Conservation (phyloP, 2,329 filamentous ascomycete species). For the Cryphonectria radicalis region DNA sequence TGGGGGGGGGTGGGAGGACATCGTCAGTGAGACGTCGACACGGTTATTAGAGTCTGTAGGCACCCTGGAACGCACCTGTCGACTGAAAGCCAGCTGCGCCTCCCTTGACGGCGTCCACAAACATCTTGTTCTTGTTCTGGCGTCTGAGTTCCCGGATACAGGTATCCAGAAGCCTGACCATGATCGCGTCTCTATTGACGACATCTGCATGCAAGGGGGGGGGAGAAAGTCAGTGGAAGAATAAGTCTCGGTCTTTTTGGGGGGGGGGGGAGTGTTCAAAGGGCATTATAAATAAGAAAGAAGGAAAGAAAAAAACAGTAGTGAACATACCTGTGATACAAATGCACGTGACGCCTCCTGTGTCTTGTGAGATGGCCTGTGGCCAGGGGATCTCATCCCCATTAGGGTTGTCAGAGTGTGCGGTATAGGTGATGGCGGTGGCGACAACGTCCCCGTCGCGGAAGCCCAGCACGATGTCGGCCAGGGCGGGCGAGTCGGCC, state of each 20-base stretch:
- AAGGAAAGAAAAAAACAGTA: not conserved
- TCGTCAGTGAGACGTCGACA: conserved; percentile 18
- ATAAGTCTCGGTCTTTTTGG: not conserved
- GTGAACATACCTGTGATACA: conserved; percentile 56
- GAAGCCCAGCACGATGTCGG: conserved; percentile 59
- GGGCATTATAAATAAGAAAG: not conserved
- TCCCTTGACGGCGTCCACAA: conserved; percentile 59
- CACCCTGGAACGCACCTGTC: conserved; percentile 51
- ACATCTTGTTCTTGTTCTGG: conserved; percentile 58
- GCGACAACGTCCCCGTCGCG: conserved; percentile 55
- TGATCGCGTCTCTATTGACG: conserved; percentile 51
- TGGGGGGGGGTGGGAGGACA: no score
- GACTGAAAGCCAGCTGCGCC: conserved; percentile 55
- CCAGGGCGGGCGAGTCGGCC: conserved; percentile 51
- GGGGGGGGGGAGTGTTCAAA: not conserved
- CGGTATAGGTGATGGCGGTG: conserved; percentile 58
- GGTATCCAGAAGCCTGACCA: conserved; percentile 57
- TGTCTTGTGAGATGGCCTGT: conserved; percentile 50
- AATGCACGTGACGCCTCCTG: conserved; percentile 65
- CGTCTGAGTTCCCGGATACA: conserved; percentile 53
- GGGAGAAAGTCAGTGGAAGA: not conserved
- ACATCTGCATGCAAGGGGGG: conserved; percentile 40
- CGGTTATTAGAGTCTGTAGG: not conserved
- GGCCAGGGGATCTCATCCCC: conserved; percentile 61
- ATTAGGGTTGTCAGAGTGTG: conserved; percentile 49